Evolutionary conservation across 495 filamentous ascomycete species (phyloP).

Genomic region (Lasiosphaeria ovina): DNA sequence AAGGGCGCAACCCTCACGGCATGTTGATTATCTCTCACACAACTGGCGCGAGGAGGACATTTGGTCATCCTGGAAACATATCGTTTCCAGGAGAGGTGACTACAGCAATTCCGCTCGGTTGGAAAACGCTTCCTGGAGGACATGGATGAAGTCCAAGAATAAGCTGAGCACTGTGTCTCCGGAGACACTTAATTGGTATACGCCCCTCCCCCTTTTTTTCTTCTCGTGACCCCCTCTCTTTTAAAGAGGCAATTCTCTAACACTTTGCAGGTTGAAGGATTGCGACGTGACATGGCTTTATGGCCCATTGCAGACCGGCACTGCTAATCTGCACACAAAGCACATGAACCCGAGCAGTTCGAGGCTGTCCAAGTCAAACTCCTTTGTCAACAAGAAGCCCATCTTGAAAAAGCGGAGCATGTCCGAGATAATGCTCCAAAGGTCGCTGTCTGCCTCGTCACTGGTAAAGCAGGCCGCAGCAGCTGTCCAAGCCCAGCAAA

Average conservation of each 20-base stretch:
- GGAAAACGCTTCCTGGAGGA: constrained; percentile 97
- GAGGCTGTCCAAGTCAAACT: constrained; percentile 71
- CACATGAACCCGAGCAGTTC: constrained; percentile 51
- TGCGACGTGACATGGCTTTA: constrained; percentile 98
- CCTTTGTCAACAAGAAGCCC: constrained; percentile 81
- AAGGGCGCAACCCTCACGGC: constrained; percentile 73
- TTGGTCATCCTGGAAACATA: constrained; percentile 94
- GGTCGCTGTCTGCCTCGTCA: constrained; percentile 85
- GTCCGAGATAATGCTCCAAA: constrained; percentile 92
- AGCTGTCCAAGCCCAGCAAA: constrained; percentile 85
- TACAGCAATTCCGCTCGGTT: constrained; percentile 79
- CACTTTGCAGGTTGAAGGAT: constrained; percentile 77
- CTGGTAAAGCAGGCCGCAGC: constrained; percentile 92
- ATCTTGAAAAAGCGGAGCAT: constrained; percentile 96
- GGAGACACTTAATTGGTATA: constrained; percentile 85
- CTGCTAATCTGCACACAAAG: constrained; percentile 44
- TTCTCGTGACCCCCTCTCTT: constrained; percentile 5
- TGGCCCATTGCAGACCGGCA: constrained; percentile 78
- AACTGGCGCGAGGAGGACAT: constrained; percentile 97
- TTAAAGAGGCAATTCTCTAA: constrained; percentile 20
- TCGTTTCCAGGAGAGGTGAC: constrained; percentile 70
- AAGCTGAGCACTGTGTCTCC: constrained; percentile 82
- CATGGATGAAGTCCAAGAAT: constrained; percentile 92
- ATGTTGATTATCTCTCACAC: constrained; percentile 96
- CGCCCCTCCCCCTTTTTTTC: constrained; percentile 7